Evolutionary conservation across 805 yeast genomes (phyloP), one percentile per base, ranked within the genome.

Genomic region (Debaryomyces hansenii): DNA sequence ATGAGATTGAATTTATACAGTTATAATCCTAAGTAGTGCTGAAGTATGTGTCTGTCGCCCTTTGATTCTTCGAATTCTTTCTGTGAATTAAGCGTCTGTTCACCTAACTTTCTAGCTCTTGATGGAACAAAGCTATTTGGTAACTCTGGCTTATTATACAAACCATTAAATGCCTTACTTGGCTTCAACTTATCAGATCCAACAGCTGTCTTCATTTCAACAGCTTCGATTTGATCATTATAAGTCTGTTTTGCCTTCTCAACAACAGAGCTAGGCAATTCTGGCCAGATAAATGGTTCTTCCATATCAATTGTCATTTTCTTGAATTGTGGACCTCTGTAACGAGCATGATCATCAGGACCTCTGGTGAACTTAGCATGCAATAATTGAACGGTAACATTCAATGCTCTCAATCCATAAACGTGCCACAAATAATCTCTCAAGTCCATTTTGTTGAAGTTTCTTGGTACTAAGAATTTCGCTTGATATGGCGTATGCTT

Each of bases 401-500:
- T 89, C 66, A 90, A 77, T 0, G 96, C 97, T 57, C 97, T 78
- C 50, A 94, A 75, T 2, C 96, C 97, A 61, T 94, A 94, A 4
- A 94, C 74, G 58, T 91, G 83, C 80, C 84, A 94, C 52, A 94
- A 75, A 62, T 94, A 94, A 70, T 94, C 99, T 66, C 99, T 82
- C 51, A 94, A 76, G 66, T 92, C 98, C 71, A 94, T 75, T 66
- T 91, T 92, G 74, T 94, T 94, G 77, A 94, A 91, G 45, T 88
- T 82, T 60, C 87, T 82, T 12, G 99, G 99, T 15, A 95, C 99
- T 53, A 88, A 82, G 68, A 94, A 94, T 65, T 90, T 90, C 41
- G 98, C 98, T 68, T 90, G 97, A 70, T 87, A 91, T 40, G 99
- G 99, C 0, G 97, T 87, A 68, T 89, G 96, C 61, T 88, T 88